phyloP scores from a whole-genome alignment of 163 green algal genomes.

The Smithsoniella earleae region DNA sequence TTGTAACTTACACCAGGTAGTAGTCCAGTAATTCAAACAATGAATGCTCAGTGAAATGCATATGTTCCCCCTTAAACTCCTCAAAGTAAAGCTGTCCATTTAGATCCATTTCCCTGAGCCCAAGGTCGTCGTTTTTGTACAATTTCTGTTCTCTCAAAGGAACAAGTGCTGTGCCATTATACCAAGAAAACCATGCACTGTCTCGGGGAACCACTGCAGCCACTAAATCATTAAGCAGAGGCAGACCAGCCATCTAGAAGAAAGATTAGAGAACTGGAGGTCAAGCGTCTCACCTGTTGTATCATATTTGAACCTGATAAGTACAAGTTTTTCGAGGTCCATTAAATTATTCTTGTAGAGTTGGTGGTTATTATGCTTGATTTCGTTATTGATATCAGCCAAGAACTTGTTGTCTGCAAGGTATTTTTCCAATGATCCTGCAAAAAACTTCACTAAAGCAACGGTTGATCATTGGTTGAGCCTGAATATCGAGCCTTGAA shows the following conservation, averaged over 20 bases:
- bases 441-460: too few species aligned
- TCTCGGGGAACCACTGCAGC: conserved; percentile 23
- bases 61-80: conserved; percentile 2
- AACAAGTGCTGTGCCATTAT: conserved; percentile 23
- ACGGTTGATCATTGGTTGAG: too few species aligned
- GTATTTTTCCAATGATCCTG: conserved; percentile 8
- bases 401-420: conserved; percentile 1
- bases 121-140: conserved; percentile 16
- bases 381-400: conserved; percentile 26
- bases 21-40: too few species aligned
- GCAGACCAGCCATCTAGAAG: too few species aligned
- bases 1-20: too few species aligned
- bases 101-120: neutral
- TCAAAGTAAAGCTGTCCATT: conserved; percentile 3
- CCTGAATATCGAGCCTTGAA: neutral
- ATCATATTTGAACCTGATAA: conserved; percentile 8
- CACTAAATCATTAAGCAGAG: too few species aligned
- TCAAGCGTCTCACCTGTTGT: too few species aligned
- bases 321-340: neutral
- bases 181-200: conserved; percentile 30
- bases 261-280: too few species aligned
- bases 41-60: too few species aligned
- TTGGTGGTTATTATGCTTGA: neutral
- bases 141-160: neutral
- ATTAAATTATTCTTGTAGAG: conserved; percentile 15